phyloP scores from a whole-genome alignment of 768 basidiomycete species.

The Cantharellus anzutake region DNA sequence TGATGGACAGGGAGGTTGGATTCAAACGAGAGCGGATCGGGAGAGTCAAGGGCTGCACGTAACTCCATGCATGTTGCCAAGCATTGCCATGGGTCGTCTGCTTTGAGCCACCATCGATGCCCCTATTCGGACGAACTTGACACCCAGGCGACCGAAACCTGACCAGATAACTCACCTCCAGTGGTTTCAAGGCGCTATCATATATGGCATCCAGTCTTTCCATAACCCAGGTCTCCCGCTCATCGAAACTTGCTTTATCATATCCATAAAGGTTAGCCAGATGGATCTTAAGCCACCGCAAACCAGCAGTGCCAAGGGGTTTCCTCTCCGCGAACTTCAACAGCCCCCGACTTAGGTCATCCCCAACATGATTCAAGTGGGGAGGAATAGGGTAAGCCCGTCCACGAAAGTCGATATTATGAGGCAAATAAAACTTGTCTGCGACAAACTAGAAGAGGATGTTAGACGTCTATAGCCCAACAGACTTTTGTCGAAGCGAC shows the following conservation, averaged over 20 bases:
- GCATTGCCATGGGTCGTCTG: constrained; percentile 96
- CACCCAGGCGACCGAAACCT: neutral
- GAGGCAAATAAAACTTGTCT: constrained; percentile 80
- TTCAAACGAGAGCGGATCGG: constrained; percentile 34
- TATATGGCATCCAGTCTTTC: constrained; percentile 56
- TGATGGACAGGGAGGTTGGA: constrained; percentile 85
- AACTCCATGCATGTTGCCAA: constrained; percentile 86
- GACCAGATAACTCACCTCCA: constrained; percentile 31
- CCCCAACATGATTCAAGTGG: constrained; percentile 87
- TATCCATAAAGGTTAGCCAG: constrained; percentile 81
- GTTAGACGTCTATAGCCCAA: neutral
- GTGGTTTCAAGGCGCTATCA: constrained; percentile 65
- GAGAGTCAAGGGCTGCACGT: constrained; percentile 54
- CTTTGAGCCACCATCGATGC: constrained; percentile 68
- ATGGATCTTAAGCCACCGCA: constrained; percentile 93
- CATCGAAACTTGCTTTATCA: constrained; percentile 89
- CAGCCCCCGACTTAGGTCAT: constrained; percentile 79
- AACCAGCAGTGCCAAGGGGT: constrained; percentile 63
- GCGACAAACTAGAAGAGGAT: constrained; percentile 46
- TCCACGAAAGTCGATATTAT: constrained; percentile 95
- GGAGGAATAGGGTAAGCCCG: constrained; percentile 94
- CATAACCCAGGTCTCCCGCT: constrained; percentile 65
- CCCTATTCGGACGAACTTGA: constrained; percentile 26
- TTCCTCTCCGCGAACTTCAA: constrained; percentile 65
- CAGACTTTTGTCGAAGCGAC: constrained; percentile 14